Evolutionary conservation across 306 rosid genomes (phyloP).

Genomic region (Elaeagnus macrophylla): DNA sequence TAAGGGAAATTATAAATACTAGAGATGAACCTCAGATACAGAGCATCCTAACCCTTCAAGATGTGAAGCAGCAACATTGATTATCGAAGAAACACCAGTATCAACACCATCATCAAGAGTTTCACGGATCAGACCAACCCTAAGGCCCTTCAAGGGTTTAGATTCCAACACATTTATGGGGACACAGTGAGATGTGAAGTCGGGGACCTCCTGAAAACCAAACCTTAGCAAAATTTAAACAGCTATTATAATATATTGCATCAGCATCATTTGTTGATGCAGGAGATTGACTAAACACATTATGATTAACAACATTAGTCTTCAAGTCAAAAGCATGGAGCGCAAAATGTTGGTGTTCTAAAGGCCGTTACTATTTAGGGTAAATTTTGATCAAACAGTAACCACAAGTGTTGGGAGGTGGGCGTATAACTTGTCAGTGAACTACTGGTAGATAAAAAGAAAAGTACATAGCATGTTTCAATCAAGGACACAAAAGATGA

Average conservation of each 20-base stretch:
- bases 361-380: no score
- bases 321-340: background rate
- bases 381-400: no score
- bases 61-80: conserved; percentile 75
- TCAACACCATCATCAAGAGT: conserved; percentile 85
- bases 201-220: conserved; percentile 61
- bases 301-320: background rate
- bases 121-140: conserved; percentile 78
- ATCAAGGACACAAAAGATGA: background rate
- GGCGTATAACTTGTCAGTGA: no score
- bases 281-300: background rate
- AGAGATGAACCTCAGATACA: conserved; percentile 55
- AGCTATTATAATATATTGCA: background rate
- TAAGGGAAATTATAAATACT: conserved; percentile 10
- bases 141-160: conserved; percentile 85
- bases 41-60: conserved; percentile 87
- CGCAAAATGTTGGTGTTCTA: background rate
- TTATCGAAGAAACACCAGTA: conserved; percentile 54
- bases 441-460: no score
- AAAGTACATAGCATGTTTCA: no score
- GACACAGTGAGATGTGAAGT: conserved; percentile 42
- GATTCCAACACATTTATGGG: conserved; percentile 43
- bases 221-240: conserved; percentile 14
- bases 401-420: no score
- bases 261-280: background rate